Base-by-base conservation (phyloP, 208 protist genomes). In the Leishmania turanica region DNA sequence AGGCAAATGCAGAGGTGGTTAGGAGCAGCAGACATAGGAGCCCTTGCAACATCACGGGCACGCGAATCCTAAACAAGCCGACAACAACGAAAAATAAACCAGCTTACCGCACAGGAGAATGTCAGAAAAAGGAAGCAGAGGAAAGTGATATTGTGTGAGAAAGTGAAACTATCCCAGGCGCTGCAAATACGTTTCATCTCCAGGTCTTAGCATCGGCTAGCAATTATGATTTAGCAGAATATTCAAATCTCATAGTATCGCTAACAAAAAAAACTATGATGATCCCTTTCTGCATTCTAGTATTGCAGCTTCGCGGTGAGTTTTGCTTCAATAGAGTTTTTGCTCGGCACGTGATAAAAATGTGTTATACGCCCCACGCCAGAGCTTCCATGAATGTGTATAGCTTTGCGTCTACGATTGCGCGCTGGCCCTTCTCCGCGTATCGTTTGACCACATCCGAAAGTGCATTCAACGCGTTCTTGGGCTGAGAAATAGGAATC, bases 371-470 rank as follows among this genome's bases (percentile, higher is more conserved):
- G n/a, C 37, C 51, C 76, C 76, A 71, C 7, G 71, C 66, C 47
- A 88, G 53, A 7, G 79, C 87, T 37, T 86, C 74, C 13, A 90
- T 31, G 79, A 91, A 96, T 15, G 90, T 89, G 77, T 94, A 95
- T 53, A 97, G 79, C 53, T 89, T 93, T 3, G 91, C 90, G 77
- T 97, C 93, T 42, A 96, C 79, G 53, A 95, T 81, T 45, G 75
- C 79, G 5, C 87, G 81, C 42, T 84, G 65, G 1, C 86, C 75
- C 3, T 69, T 76, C 68, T 77, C 76, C 7, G 78, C 81, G 69
- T 86, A 82, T n/a, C 85, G 77, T 19, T 82, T 60, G 9, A 89
- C 53, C 24, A 89, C 37, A 34, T 87, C 77, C 34, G 85, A 37
- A 27, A 93, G 37, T 27, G 69, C 77, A 11, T 80, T 49, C 13